phyloP scores from a whole-genome alignment of 2,329 filamentous ascomycete genomes.

The Penicillium sp. region DNA sequence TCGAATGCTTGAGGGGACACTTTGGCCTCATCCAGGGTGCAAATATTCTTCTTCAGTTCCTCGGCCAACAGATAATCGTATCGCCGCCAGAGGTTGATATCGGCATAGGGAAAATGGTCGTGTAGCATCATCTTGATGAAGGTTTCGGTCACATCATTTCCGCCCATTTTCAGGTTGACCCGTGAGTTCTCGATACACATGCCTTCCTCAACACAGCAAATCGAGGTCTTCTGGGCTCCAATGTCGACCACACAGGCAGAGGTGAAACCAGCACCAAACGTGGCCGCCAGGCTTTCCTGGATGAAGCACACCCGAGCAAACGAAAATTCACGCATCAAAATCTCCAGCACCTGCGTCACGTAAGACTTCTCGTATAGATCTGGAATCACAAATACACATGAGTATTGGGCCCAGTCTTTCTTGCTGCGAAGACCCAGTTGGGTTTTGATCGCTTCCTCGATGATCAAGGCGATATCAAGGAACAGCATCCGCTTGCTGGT shows the following conservation, averaged over 20 bases:
- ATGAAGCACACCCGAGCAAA: constrained; percentile 91
- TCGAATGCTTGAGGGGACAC: constrained; percentile 86
- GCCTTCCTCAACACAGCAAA: constrained; percentile 95
- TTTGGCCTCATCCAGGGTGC: constrained; percentile 85
- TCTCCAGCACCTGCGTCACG: constrained; percentile 79
- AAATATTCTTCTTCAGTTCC: constrained; percentile 91
- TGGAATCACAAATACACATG: constrained; percentile 94
- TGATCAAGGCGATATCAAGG: constrained; percentile 81
- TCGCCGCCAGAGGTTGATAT: constrained; percentile 85
- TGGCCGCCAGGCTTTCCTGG: constrained; percentile 92
- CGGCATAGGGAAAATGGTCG: constrained; percentile 92
- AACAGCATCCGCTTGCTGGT: constrained; percentile 74
- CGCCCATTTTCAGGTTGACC: constrained; percentile 92
- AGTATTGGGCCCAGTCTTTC: constrained; percentile 85
- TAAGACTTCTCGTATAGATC: constrained; percentile 96
- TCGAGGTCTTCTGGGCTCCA: constrained; percentile 94
- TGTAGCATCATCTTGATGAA: constrained; percentile 98
- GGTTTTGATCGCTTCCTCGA: constrained; percentile 83
- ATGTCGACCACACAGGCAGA: constrained; percentile 95
- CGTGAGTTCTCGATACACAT: constrained; percentile 93
- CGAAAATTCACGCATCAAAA: constrained; percentile 84
- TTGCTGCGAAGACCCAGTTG: constrained; percentile 77
- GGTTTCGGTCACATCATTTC: constrained; percentile 87
- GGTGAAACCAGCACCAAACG: constrained; percentile 92
- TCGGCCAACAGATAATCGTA: constrained; percentile 94